These are phyloP conservation scores for Phaeotremella skinneri DNA, from an alignment of 768 basidiomycete genomes.

Conservation along the genomic window DNA sequence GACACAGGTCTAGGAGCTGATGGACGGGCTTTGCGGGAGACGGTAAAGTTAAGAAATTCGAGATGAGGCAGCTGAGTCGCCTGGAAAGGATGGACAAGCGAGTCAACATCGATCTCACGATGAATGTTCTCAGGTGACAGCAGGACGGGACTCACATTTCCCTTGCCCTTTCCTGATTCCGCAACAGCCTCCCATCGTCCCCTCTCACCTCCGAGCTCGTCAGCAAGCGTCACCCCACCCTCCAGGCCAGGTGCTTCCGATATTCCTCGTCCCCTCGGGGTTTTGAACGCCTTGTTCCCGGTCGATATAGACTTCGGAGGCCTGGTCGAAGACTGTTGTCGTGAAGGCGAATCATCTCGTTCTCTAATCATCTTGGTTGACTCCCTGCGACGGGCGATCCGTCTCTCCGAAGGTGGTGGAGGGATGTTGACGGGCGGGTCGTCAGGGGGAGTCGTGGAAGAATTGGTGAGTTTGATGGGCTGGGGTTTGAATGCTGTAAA, in stretches of 20 bases:
- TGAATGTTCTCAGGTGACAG: conserved; percentile 3
- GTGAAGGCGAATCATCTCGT: conserved; percentile 22
- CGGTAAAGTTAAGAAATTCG: conserved; percentile 23
- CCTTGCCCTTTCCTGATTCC: background rate
- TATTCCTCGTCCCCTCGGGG: background rate
- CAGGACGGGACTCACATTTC: background rate
- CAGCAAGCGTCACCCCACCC: conserved; percentile 12
- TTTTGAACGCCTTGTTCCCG: conserved; percentile 6
- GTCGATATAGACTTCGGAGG: conserved; percentile 9
- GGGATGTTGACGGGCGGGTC: conserved; percentile 25
- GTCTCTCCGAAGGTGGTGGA: conserved; percentile 45
- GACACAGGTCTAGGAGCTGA: conserved; percentile 28
- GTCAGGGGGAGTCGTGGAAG: conserved; percentile 39
- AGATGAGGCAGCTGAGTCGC: conserved; percentile 9
- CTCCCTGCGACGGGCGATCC: conserved; percentile 43
- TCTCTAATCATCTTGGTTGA: conserved; percentile 36
- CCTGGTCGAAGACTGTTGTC: conserved; percentile 6
- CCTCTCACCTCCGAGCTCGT: conserved; percentile 25
- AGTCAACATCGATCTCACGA: too few relatives aligned
- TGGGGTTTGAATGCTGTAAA: conserved; percentile 29
- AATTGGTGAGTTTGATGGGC: conserved; percentile 26
- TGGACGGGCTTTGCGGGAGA: conserved; percentile 12
- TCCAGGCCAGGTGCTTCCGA: conserved; percentile 15
- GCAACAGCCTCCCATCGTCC: conserved; percentile 20
- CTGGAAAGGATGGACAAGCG: too few relatives aligned